Base-by-base conservation (phyloP, 1,284 basidiomycete species). In the Cutaneotrichosporon dermatis region DNA sequence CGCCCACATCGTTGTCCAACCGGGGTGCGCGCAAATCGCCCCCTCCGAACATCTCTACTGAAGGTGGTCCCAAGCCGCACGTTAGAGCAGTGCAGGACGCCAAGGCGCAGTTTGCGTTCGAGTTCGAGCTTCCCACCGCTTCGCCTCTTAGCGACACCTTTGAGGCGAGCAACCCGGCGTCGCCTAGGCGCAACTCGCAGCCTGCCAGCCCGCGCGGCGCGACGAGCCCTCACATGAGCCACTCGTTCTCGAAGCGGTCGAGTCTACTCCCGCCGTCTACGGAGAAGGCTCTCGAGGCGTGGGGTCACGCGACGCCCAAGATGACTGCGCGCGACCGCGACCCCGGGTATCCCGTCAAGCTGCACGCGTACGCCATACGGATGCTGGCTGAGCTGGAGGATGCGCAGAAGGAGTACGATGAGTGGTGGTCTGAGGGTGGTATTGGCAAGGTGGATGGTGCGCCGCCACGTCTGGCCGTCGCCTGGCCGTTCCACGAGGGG, bases 331-430 rank as follows among this genome's bases (percentile, higher is more conserved):
- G 54, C 12, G 57, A 55, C 35, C 54, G 51, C 11, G 71, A 73
- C 34, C 61, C 62, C 34, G 73, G 72, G 6, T 74, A 76, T 57
- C 70, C 71, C 37, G 62, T 56, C 55, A 70, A 68, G 40, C 67
- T 79, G 35, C 81, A 82, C 60, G 77, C 78, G 43, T 82, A 82
- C 65, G 79, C 79, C 5, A 73, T 80, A 15, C 67, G 79, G 41
- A 79, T 80, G 64, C 65, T 82, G 60, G 72, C 77, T 33, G 81
- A 82, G 65, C 70, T 81, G 42, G 81, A 81, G 66, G 79, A 80
- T 63, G 77, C 78, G 41, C 71, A 80, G 62, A 76, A 76, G 64
- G 79, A 80, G 71, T 78, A 77, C 59, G 76, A 78, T 56, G 76
- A 77, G 58, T 79, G 78, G 78, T 79, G 75, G 75, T 70, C 73